Conservation (phyloP, 345 rosid species). For the Gossypium rotundifolium region DNA sequence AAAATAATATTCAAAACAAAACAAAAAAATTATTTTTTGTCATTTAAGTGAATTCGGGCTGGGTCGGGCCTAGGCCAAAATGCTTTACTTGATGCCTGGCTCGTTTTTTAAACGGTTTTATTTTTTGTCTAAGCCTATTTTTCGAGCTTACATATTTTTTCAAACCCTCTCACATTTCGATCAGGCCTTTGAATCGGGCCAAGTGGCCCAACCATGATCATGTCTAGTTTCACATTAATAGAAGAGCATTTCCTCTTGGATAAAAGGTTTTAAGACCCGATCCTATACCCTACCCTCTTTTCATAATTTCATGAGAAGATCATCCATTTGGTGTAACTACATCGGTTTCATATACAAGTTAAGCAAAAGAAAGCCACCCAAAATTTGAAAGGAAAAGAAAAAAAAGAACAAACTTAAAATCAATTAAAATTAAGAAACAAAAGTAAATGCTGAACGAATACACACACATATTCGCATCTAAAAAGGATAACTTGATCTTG, state of each 20-base stretch:
- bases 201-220: no score
- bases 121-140: no score
- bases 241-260: not conserved
- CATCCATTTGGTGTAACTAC: not conserved
- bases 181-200: no score
- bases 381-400: not conserved
- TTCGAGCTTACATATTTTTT: no score
- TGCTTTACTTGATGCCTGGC: no score
- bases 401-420: not conserved
- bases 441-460: not conserved
- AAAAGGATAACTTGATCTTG: not conserved
- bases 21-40: no score
- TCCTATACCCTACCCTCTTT: not conserved
- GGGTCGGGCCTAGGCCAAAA: no score
- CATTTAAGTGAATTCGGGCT: no score
- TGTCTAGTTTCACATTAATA: not conserved
- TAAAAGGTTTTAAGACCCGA: not conserved
- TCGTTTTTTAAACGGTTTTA: no score
- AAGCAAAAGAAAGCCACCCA: not conserved
- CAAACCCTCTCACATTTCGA: no score
- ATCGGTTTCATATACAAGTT: not conserved
- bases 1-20: no score
- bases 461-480: not conserved
- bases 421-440: not conserved
- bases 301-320: not conserved